Evolutionary conservation across 2,329 filamentous ascomycete genomes (phyloP), one percentile per base, ranked within the genome.

Genomic region (Phoma sp.): DNA sequence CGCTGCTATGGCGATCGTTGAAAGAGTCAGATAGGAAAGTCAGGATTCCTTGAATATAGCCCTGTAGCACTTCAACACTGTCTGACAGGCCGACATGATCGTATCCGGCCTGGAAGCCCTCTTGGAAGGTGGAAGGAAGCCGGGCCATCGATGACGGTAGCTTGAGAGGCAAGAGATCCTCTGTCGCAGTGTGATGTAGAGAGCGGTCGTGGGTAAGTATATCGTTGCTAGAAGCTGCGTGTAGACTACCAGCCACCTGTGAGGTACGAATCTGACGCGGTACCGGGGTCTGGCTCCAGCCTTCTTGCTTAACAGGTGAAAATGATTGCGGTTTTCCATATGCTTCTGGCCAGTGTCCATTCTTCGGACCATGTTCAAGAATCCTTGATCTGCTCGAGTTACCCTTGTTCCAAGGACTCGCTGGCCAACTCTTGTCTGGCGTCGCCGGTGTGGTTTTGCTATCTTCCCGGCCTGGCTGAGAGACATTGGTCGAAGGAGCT

Each of bases 31-130:
- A 54, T 8, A 75, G 56, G 39, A 69, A 70, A 14, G 65, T 59
- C 4, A 65, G 27, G 18, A 75, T 62, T 36, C 72, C 72, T 47
- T 73, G 69, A 7, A 70, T 58, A 47, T 67, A 73, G 2, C 72
- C 72, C 43, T 68, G 64, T 23, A 75, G 45, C n/a, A 73, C 68
- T 23, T 73, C 72, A 2, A 59, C 56, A 32, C 54, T 65, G 39
- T 68, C 65, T 8, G 71, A 67, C 48, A 75, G 66, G 11, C 69
- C 70, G 35, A 69, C 50, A 39, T 73, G 72, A 35, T 70, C 64
- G n/a, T 70, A 68, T 10, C 72, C 72, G 14, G 71, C 70, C 49
- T 75, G 72, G n/a, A 68, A 75, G 1, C 71, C 72, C 47, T 75
- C 71, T 48, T 75, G 72, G 32, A 71, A 75, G n/a, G 70, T 75